These are phyloP conservation scores for Nephelium lappaceum DNA, from an alignment of 345 rosid genomes.

Conservation along the genomic window DNA sequence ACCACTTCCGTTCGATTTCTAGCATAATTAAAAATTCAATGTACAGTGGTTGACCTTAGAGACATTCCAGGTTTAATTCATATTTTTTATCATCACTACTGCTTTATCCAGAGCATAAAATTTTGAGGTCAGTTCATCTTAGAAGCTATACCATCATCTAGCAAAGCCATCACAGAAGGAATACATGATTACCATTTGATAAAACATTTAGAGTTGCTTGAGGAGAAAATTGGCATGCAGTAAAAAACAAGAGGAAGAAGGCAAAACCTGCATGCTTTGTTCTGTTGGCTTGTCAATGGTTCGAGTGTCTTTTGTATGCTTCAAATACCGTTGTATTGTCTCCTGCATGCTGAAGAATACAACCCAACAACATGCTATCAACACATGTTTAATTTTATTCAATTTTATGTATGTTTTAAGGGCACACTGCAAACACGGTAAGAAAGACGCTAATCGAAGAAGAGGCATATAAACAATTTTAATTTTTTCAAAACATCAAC, in stretches of 20 bases:
- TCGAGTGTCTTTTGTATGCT: conserved; percentile 46
- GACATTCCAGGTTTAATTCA: neutral
- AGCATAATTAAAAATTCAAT: too few relatives aligned
- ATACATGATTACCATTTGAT: neutral
- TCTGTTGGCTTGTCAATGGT: conserved; percentile 38
- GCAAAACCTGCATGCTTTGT: conserved; percentile 48
- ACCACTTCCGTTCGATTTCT: too few relatives aligned
- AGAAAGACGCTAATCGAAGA: neutral
- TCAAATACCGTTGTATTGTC: conserved; percentile 50
- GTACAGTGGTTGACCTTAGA: neutral
- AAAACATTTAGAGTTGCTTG: neutral
- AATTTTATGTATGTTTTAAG: too few relatives aligned
- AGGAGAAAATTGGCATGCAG: neutral
- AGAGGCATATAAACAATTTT: too few relatives aligned
- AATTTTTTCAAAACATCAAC: too few relatives aligned
- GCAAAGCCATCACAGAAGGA: neutral
- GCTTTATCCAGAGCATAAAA: too few relatives aligned
- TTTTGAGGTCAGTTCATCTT: too few relatives aligned
- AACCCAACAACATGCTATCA: neutral
- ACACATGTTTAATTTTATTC: neutral
- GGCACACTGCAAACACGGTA: neutral
- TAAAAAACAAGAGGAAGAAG: neutral
- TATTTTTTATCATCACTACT: neutral
- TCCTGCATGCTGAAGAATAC: conserved; percentile 48
- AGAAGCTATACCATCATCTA: neutral